phyloP scores from a whole-genome alignment of 2,329 filamentous ascomycete species.

The Trichophyton verrucosum region DNA sequence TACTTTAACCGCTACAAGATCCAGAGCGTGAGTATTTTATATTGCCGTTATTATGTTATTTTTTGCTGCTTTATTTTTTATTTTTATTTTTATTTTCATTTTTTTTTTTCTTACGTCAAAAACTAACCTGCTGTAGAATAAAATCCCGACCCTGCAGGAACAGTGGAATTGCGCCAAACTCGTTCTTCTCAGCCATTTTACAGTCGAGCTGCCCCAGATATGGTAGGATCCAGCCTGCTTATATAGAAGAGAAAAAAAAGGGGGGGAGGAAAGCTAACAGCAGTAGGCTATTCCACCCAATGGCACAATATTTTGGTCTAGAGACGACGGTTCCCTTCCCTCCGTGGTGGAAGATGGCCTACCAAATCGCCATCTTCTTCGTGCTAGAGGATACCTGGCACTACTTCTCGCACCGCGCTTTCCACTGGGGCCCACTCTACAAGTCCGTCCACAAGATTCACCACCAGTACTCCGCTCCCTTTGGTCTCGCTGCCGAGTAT shows the following conservation, averaged over 20 bases:
- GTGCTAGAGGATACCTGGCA: constrained; percentile 95
- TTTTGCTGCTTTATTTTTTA: no score
- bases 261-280: background rate
- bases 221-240: constrained; percentile 42
- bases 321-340: constrained; percentile 84
- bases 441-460: constrained; percentile 97
- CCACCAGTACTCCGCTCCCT: constrained; percentile 96
- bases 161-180: constrained; percentile 90
- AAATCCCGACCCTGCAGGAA: constrained; percentile 83
- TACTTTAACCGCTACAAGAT: constrained; percentile 92
- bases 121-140: constrained; percentile 40
- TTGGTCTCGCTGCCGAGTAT: constrained; percentile 92
- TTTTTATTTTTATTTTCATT: no score
- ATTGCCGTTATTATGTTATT: no score
- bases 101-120: background rate
- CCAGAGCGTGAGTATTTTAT: constrained; percentile 45
- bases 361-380: constrained; percentile 90
- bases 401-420: constrained; percentile 85
- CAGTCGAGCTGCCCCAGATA: constrained; percentile 94
- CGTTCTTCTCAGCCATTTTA: constrained; percentile 90
- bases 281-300: constrained; percentile 73
- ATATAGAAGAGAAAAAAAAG: background rate
- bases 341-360: constrained; percentile 67
- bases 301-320: constrained; percentile 86
- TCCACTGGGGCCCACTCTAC: constrained; percentile 94